phyloP scores from a whole-genome alignment of 768 basidiomycete species.

The Pulveroboletus frians region DNA sequence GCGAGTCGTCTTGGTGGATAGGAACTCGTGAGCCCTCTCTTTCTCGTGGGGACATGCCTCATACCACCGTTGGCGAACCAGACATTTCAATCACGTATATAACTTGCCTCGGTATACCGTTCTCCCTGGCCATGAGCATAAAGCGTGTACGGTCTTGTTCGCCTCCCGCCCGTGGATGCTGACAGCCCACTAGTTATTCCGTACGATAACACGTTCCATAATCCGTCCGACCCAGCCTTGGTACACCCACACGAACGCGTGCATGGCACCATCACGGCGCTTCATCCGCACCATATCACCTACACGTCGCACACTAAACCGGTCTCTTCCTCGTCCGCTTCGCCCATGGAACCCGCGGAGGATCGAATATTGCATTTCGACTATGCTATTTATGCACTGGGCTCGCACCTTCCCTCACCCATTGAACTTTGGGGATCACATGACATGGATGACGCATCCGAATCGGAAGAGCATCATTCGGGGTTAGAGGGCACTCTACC shows the following conservation, averaged over 20 bases:
- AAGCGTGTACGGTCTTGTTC: slow-evolving; percentile 46
- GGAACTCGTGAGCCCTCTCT: slow-evolving; percentile 46
- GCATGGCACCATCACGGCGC: slow-evolving; percentile 41
- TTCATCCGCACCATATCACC: slow-evolving; percentile 37
- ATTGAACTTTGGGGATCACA: slow-evolving; percentile 48
- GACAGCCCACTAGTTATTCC: slow-evolving; percentile 42
- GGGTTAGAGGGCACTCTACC: neutral
- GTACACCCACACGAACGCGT: slow-evolving; percentile 31
- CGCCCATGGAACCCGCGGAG: neutral
- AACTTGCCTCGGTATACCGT: slow-evolving; percentile 54
- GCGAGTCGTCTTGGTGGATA: slow-evolving; percentile 53
- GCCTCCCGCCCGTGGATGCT: neutral
- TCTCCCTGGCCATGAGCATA: slow-evolving; percentile 57
- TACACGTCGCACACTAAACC: slow-evolving; percentile 8
- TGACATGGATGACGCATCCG: neutral
- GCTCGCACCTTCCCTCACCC: slow-evolving; percentile 50
- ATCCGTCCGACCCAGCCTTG: slow-evolving; percentile 11
- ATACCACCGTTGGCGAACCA: slow-evolving; percentile 8
- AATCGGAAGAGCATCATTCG: neutral
- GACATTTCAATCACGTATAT: slow-evolving; percentile 55
- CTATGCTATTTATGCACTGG: slow-evolving; percentile 57
- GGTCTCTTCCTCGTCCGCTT: neutral
- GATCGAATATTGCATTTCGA: slow-evolving; percentile 42
- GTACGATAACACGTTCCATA: slow-evolving; percentile 42
- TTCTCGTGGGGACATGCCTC: neutral